phyloP scores from a whole-genome alignment of 129 eudicot species.

The Chrysanthemum makinoi region DNA sequence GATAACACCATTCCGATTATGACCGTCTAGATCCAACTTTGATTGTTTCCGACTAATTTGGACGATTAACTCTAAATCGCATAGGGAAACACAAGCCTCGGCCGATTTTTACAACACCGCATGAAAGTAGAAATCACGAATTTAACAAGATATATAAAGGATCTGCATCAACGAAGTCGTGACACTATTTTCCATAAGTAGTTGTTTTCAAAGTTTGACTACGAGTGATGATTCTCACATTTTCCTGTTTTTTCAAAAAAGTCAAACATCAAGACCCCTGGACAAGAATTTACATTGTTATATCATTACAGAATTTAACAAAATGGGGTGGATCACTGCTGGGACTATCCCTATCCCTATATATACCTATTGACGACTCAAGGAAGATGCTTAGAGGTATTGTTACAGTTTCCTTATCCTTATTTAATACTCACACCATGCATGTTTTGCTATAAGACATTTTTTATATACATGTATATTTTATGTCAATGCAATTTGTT shows the following conservation, averaged over 20 bases:
- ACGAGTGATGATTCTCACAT: not conserved
- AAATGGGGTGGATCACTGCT: conserved; percentile 41
- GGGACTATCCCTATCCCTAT: conserved; percentile 39
- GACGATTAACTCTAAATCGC: too few species aligned
- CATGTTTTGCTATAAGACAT: not conserved
- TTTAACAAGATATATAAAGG: not conserved
- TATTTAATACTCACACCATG: conserved; percentile 3
- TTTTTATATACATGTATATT: too few species aligned
- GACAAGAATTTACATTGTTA: conserved; percentile 5
- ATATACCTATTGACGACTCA: conserved; percentile 31
- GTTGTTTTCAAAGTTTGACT: not conserved
- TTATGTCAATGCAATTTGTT: too few species aligned
- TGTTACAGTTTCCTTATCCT: conserved; percentile 13
- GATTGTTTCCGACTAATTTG: too few species aligned
- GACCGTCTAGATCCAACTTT: too few species aligned
- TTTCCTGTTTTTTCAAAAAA: not conserved
- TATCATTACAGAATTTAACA: conserved; percentile 36
- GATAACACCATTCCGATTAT: too few species aligned
- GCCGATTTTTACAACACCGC: too few species aligned
- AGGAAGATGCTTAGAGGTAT: conserved; percentile 38
- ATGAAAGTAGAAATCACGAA: not conserved
- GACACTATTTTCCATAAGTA: too few species aligned
- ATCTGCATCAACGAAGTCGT: too few species aligned
- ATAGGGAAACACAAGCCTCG: too few species aligned
- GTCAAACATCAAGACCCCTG: too few species aligned